Percentiles rank a stretch among this genome's conserved stretches.
These are phyloP conservation scores for Ceratobasidium sp. DNA, from an alignment of 1,284 basidiomycete species.

Conservation along the genomic window DNA sequence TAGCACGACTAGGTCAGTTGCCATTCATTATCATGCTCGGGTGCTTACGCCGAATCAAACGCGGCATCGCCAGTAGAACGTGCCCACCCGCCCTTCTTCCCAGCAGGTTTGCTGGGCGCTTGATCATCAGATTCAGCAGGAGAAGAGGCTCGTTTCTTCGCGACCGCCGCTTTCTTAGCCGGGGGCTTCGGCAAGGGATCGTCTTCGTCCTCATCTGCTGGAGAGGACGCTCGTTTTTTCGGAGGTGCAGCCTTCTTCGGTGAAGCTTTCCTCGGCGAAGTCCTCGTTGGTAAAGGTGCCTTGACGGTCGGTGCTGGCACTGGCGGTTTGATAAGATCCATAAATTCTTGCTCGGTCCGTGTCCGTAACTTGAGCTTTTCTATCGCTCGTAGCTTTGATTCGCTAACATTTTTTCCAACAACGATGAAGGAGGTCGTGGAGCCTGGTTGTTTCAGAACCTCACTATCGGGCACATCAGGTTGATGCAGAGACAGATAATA, in stretches of 20 bases:
- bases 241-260: constrained; percentile 52
- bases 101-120: constrained; percentile 46
- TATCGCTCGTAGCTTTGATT: constrained; percentile 47
- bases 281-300: constrained; percentile 52
- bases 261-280: constrained; percentile 45
- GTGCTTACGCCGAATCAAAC: constrained; percentile 55
- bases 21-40: constrained; percentile 31
- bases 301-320: constrained; percentile 32
- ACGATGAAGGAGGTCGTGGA: constrained; percentile 48
- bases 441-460: constrained; percentile 49
- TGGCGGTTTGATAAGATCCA: constrained; percentile 51
- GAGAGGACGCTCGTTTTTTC: constrained; percentile 49
- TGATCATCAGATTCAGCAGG: constrained; percentile 33
- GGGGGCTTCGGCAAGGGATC: constrained; percentile 49
- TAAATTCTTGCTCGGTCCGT: constrained; percentile 39
- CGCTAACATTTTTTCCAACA: constrained; percentile 50
- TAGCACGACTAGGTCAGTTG: neutral
- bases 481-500: constrained; percentile 21
- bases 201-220: constrained; percentile 42
- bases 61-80: constrained; percentile 54
- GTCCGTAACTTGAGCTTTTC: constrained; percentile 44
- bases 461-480: neutral
- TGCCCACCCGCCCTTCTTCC: constrained; percentile 49
- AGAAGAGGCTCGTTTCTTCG: constrained; percentile 47
- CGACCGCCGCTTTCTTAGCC: constrained; percentile 45